Percentiles rank a stretch among this genome's conserved stretches.
Evolutionary conservation across 164 flowering plant species (phyloP).

Genomic region (Euptelea pleiosperma): DNA sequence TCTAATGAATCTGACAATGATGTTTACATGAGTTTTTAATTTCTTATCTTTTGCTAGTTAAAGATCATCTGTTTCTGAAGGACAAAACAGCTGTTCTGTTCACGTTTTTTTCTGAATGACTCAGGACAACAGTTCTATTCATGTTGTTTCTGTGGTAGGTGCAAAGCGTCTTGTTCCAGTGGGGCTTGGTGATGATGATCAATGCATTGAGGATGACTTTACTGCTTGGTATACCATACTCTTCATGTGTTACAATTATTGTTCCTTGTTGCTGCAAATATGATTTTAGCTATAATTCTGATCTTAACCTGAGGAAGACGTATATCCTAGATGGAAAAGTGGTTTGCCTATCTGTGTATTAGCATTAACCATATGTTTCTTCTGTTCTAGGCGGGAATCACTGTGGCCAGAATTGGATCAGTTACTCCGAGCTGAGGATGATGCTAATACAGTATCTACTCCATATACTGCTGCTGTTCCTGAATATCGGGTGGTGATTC

Average conservation of each 20-base stretch:
- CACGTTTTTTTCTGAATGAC: too few species aligned
- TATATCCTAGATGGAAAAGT: too few species aligned
- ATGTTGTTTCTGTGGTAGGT: too few species aligned
- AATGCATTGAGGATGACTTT: constrained; percentile 65
- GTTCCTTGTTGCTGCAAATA: too few species aligned
- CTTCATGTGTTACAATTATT: too few species aligned
- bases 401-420: constrained; percentile 84
- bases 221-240: constrained; percentile 58
- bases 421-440: constrained; percentile 65
- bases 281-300: not conserved
- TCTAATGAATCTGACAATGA: too few species aligned
- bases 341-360: not conserved
- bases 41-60: too few species aligned
- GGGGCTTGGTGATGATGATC: constrained; percentile 75
- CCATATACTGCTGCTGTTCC: constrained; percentile 75
- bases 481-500: constrained; percentile 69
- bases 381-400: constrained; percentile 54
- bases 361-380: constrained; percentile 1
- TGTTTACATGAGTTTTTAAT: too few species aligned
- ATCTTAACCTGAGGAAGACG: not conserved
- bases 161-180: constrained; percentile 55
- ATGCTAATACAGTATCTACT: constrained; percentile 48
- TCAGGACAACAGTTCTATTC: too few species aligned
- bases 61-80: too few species aligned
- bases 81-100: too few species aligned